These are phyloP conservation scores for Ophiognomonia clavigignenti-juglandacearum DNA, from an alignment of 2,329 filamentous ascomycete genomes.

Conservation along the genomic window DNA sequence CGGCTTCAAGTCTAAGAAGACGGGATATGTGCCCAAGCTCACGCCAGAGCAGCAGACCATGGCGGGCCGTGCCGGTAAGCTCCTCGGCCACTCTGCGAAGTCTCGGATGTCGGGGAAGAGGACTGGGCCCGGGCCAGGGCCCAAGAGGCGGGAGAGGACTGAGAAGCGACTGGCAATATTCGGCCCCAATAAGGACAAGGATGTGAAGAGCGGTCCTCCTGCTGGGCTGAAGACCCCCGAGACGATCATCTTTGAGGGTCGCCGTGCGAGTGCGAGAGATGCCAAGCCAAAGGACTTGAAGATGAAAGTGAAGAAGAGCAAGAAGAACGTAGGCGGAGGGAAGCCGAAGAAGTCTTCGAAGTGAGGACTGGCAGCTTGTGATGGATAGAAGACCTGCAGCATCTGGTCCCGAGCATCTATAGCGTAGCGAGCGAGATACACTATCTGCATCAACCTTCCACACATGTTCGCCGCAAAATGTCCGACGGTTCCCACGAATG, in stretches of 20 bases:
- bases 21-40: constrained; percentile 65
- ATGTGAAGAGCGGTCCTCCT: too few relatives aligned
- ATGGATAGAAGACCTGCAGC: too few relatives aligned
- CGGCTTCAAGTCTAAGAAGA: constrained; percentile 29
- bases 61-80: constrained; percentile 67
- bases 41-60: constrained; percentile 66
- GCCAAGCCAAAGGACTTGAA: constrained; percentile 59
- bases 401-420: too few relatives aligned
- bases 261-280: constrained; percentile 63
- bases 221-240: constrained; percentile 55
- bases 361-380: background rate
- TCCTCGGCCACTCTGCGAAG: constrained; percentile 61
- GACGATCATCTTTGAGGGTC: constrained; percentile 75
- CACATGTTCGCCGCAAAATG: too few relatives aligned
- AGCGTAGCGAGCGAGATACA: too few relatives aligned
- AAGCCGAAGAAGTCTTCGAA: constrained; percentile 27
- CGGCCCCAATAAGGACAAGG: too few relatives aligned
- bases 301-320: constrained; percentile 52
- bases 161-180: constrained; percentile 1
- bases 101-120: constrained; percentile 7
- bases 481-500: too few relatives aligned
- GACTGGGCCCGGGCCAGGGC: too few relatives aligned
- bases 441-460: too few relatives aligned
- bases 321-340: constrained; percentile 34
- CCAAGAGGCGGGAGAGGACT: constrained; percentile 3